phyloP scores from a whole-genome alignment of 2,329 filamentous ascomycete genomes.

The Diplodia corticola region DNA sequence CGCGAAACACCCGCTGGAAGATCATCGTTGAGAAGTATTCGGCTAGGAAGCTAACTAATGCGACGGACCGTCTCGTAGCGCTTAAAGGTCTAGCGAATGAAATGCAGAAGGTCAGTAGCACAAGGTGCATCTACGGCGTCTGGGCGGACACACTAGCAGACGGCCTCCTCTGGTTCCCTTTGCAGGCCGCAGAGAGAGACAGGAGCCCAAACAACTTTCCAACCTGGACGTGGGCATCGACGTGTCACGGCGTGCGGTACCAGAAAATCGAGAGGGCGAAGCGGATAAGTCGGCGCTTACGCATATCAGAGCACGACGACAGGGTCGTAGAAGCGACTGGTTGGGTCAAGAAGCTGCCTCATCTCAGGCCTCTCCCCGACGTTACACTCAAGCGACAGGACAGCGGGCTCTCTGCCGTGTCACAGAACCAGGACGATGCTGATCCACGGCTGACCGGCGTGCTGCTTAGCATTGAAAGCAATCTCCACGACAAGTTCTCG shows the following conservation, averaged over 20 bases:
- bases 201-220: constrained; percentile 25
- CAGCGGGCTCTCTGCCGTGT: neutral
- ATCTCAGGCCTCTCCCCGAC: neutral
- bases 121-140: constrained; percentile 26
- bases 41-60: constrained; percentile 25
- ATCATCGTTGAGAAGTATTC: constrained; percentile 30
- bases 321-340: neutral
- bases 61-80: constrained; percentile 29
- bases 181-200: constrained; percentile 24
- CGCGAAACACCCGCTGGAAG: constrained; percentile 30
- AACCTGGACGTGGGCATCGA: constrained; percentile 30
- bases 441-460: neutral
- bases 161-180: constrained; percentile 29
- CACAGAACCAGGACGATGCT: neutral
- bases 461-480: neutral
- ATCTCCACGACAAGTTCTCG: constrained; percentile 4
- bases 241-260: constrained; percentile 28
- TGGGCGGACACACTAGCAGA: constrained; percentile 30
- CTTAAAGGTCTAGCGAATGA: constrained; percentile 25
- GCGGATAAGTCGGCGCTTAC: constrained; percentile 26
- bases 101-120: constrained; percentile 24
- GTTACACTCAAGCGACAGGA: constrained; percentile 4
- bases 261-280: constrained; percentile 28
- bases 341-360: neutral
- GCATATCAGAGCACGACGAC: constrained; percentile 13